phyloP scores from a whole-genome alignment of 164 flowering plant species.

The Annona squamosa region DNA sequence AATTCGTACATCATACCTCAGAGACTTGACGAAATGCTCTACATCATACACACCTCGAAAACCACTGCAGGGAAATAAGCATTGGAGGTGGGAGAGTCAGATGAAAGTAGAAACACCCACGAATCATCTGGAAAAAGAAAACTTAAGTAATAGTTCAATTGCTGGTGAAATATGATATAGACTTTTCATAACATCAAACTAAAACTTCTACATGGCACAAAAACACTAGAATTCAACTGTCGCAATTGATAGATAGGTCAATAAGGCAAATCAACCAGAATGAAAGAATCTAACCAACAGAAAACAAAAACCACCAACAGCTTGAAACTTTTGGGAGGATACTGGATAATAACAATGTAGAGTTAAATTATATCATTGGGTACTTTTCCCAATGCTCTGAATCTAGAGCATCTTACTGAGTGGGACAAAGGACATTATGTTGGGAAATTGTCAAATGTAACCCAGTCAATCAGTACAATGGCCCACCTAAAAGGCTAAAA shows the following conservation, averaged over 20 bases:
- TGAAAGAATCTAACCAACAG: background rate
- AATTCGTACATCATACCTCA: conserved; percentile 72
- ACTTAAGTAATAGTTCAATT: background rate
- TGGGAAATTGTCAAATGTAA: background rate
- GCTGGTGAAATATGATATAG: background rate
- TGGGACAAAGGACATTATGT: too few relatives aligned
- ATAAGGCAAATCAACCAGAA: background rate
- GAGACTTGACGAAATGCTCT: conserved; percentile 73
- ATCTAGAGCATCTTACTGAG: too few relatives aligned
- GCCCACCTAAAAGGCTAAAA: background rate
- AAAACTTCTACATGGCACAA: background rate
- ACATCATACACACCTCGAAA: conserved; percentile 93
- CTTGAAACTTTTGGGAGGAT: background rate
- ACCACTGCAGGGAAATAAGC: conserved; percentile 33
- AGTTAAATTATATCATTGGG: too few relatives aligned
- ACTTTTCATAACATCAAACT: background rate
- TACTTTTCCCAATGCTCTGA: too few relatives aligned
- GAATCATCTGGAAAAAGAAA: background rate
- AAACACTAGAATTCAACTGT: too few relatives aligned
- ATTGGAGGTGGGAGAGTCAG: too few relatives aligned
- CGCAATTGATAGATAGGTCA: too few relatives aligned
- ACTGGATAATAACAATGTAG: background rate
- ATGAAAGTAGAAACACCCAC: background rate
- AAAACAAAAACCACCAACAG: background rate
- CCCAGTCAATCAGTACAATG: background rate